Base-by-base conservation (phyloP, 1,139 yeast genomes). In the Candida dubliniensis region DNA sequence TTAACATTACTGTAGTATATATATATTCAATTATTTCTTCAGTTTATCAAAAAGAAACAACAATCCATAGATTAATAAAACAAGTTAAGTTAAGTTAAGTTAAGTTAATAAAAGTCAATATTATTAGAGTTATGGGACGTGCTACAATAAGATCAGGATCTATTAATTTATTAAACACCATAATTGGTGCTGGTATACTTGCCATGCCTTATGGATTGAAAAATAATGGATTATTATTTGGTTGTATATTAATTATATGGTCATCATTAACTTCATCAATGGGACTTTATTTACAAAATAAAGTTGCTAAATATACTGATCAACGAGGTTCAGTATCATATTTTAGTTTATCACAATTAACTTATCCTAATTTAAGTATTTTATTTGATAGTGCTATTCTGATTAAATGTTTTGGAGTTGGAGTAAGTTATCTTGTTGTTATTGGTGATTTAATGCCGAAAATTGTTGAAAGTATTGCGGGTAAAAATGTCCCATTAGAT, bases 371-470 rank as follows among this genome's bases (percentile, higher is more conserved):
- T 34, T 64, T 77, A 34, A 63, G 67, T n/a, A 61, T 66, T 10
- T 55, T 65, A 8, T 76, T 74, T 42, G 81, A 79, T 54, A 60
- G 74, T 24, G 83, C 84, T 41, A 79, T 80, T 38, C 76, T 80
- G 33, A 69, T 78, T 45, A 81, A 80, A 62, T 84, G 91, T 57
- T 91, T 87, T 67, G 99, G 99, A 11, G 97, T 90, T 5, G 93
- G 95, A 2, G 81, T 93, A 11, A 84, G 95, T 44, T 93, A 95
- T 57, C 67, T 93, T 50, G 95, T 93, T 35, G 81, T 93, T 47
- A 82, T 90, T 47, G 98, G 96, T 8, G 97, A 91, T 59, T 72
- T 93, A 50, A 84, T 91, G 81, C 98, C 98, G 6, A 83, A 82
- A 53, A 81, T 85, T 40, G 63, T 77, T 57, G 77, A 73, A 44